phyloP scores from a whole-genome alignment of 495 filamentous ascomycete species.

The Xanthoparmelia taractica region DNA sequence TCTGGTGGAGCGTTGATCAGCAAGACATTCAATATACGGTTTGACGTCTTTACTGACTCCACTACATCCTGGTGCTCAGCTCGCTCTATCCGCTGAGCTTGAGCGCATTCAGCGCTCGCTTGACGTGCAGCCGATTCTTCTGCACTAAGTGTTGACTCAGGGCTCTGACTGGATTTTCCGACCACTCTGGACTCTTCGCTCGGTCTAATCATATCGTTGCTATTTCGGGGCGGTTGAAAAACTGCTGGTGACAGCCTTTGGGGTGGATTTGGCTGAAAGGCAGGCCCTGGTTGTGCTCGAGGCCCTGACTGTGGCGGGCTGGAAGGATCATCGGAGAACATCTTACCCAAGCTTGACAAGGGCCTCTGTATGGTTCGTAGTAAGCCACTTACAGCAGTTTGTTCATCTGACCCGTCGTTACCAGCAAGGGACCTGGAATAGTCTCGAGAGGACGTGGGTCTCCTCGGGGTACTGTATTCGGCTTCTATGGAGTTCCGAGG shows the following conservation, averaged over 20 bases:
- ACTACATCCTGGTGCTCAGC: slow-evolving; percentile 86
- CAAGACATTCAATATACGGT: neutral
- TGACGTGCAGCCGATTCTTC: slow-evolving; percentile 92
- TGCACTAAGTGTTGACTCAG: slow-evolving; percentile 45
- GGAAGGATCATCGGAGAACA: slow-evolving; percentile 77
- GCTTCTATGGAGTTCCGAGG: slow-evolving; percentile 50
- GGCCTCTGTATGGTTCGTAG: slow-evolving; percentile 88
- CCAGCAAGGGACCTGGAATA: slow-evolving; percentile 35
- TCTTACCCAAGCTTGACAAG: slow-evolving; percentile 88
- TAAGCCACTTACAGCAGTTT: slow-evolving; percentile 74
- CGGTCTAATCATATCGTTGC: slow-evolving; percentile 35
- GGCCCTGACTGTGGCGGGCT: slow-evolving; percentile 24
- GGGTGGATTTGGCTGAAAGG: slow-evolving; percentile 49
- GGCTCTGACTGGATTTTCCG: slow-evolving; percentile 29
- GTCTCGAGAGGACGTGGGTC: slow-evolving; percentile 34
- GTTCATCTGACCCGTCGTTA: slow-evolving; percentile 56
- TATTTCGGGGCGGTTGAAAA: slow-evolving; percentile 43
- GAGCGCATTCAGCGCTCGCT: slow-evolving; percentile 84
- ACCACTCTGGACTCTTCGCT: slow-evolving; percentile 30
- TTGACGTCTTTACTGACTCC: slow-evolving; percentile 41
- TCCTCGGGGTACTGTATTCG: slow-evolving; percentile 43
- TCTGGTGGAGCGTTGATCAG: slow-evolving; percentile 25
- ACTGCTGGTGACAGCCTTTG: slow-evolving; percentile 53
- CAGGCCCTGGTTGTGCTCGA: slow-evolving; percentile 29
- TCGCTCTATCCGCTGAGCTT: slow-evolving; percentile 75